Percentiles rank a stretch among this genome's conserved stretches.
phyloP scores from a whole-genome alignment of 2,329 filamentous ascomycete species.

The Decorospora gaudefroyi region DNA sequence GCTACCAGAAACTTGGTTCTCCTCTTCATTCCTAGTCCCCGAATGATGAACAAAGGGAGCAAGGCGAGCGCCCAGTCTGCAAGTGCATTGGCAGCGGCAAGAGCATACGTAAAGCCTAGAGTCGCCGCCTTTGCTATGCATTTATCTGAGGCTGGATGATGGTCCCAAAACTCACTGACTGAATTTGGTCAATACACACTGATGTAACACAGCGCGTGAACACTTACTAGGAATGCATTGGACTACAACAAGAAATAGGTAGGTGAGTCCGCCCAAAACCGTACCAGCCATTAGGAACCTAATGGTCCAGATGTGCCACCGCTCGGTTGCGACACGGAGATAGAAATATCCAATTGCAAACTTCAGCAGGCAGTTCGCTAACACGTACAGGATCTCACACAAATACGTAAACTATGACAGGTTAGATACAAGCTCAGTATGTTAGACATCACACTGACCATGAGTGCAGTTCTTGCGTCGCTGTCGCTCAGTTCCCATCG shows the following conservation, averaged over 20 bases:
- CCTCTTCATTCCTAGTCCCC: conserved; percentile 59
- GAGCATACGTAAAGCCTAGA: conserved; percentile 55
- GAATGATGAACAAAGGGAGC: conserved; percentile 57
- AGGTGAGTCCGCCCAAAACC: conserved; percentile 53
- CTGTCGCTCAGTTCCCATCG: conserved; percentile 39
- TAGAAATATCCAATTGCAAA: conserved; percentile 60
- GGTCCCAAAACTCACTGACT: conserved; percentile 57
- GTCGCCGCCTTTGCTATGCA: conserved; percentile 55
- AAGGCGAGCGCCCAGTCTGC: conserved; percentile 44
- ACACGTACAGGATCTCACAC: conserved; percentile 60
- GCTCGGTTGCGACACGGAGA: conserved; percentile 56
- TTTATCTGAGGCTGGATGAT: conserved; percentile 45
- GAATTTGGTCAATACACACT: conserved; percentile 2
- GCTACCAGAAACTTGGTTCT: conserved; percentile 59
- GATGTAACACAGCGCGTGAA: background rate
- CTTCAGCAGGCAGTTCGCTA: conserved; percentile 55
- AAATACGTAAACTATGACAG: conserved; percentile 56
- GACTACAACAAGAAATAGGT: conserved; percentile 58
- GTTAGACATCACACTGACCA: conserved; percentile 21
- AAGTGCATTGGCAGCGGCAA: conserved; percentile 36
- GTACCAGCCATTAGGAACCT: conserved; percentile 54
- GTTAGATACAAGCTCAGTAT: conserved; percentile 21
- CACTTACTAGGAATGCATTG: conserved; percentile 55
- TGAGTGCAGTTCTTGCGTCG: conserved; percentile 36
- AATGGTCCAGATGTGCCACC: conserved; percentile 54